Percentiles rank a stretch among this genome's conserved stretches.
Evolutionary conservation across 768 basidiomycete species (phyloP).

Genomic region (Harrya chromipes): DNA sequence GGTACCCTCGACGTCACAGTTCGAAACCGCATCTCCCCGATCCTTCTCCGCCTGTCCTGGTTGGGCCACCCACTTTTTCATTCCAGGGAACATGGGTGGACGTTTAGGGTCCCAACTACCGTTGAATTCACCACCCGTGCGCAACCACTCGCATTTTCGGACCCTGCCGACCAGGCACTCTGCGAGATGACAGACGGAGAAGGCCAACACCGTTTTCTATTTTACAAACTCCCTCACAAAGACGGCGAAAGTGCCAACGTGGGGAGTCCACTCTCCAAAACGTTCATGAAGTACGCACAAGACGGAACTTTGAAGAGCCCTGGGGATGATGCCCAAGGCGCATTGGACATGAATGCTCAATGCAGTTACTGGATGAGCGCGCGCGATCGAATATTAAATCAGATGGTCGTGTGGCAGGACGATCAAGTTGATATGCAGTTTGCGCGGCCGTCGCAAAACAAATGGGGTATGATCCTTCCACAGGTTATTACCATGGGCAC

Average conservation of each 20-base stretch:
- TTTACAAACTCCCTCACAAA: constrained; percentile 95
- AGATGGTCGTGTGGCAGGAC: constrained; percentile 87
- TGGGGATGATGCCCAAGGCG: constrained; percentile 74
- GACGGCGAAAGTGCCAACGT: constrained; percentile 95
- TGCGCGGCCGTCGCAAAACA: constrained; percentile 32
- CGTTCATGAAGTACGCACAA: constrained; percentile 84
- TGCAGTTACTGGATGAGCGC: constrained; percentile 99
- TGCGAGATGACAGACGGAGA: constrained; percentile 43
- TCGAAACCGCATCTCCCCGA: constrained; percentile 76
- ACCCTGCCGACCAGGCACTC: constrained; percentile 59
- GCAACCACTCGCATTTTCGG: constrained; percentile 53
- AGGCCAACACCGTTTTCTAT: constrained; percentile 47
- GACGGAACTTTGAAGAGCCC: constrained; percentile 85
- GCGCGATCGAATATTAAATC: constrained; percentile 85
- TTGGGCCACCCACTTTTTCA: constrained; percentile 79
- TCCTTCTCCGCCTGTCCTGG: constrained; percentile 88
- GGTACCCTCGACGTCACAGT: constrained; percentile 84
- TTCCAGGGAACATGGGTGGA: constrained; percentile 89
- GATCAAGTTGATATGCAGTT: constrained; percentile 53
- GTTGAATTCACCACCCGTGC: constrained; percentile 45
- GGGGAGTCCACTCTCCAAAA: constrained; percentile 87
- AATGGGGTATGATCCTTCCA: constrained; percentile 90
- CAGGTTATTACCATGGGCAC: constrained; percentile 99
- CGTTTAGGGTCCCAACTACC: constrained; percentile 66
- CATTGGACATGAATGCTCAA: constrained; percentile 87